phyloP scores from a whole-genome alignment of 1,139 yeast species.

The Tardiomyces digboiensis region DNA sequence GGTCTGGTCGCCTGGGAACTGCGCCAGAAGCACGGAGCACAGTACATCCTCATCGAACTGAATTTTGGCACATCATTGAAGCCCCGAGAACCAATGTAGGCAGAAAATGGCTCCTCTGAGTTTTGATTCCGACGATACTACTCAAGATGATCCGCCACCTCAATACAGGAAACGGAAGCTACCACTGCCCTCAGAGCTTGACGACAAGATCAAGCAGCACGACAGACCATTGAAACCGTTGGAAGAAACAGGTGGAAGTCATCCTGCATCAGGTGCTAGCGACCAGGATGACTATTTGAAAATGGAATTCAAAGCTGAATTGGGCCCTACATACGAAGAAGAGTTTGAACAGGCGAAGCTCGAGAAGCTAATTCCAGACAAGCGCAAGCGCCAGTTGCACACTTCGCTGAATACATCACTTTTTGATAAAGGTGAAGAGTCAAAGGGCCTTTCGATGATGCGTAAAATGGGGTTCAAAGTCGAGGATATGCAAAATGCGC shows the following conservation, averaged over 20 bases:
- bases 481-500: constrained; percentile 20
- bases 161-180: neutral
- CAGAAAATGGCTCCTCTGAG: neutral
- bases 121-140: neutral
- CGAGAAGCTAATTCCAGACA: neutral
- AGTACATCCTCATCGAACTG: no score
- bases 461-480: constrained; percentile 45
- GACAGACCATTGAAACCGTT: no score
- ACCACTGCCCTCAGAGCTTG: neutral
- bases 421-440: neutral
- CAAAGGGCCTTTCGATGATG: constrained; percentile 43
- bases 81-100: no score
- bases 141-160: neutral
- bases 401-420: neutral
- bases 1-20: no score
- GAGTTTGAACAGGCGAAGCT: neutral
- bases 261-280: constrained; percentile 6
- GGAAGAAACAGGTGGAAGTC: no score
- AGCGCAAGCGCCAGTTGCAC: neutral
- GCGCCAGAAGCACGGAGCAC: no score
- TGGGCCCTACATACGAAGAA: neutral
- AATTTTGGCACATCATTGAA: no score
- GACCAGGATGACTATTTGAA: constrained; percentile 19
- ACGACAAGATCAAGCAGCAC: neutral
- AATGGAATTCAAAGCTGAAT: constrained; percentile 13